Evolutionary conservation across 2,329 filamentous ascomycete species (phyloP), one percentile per base, ranked within the genome.

Genomic region (Ceratocystis huliohia): DNA sequence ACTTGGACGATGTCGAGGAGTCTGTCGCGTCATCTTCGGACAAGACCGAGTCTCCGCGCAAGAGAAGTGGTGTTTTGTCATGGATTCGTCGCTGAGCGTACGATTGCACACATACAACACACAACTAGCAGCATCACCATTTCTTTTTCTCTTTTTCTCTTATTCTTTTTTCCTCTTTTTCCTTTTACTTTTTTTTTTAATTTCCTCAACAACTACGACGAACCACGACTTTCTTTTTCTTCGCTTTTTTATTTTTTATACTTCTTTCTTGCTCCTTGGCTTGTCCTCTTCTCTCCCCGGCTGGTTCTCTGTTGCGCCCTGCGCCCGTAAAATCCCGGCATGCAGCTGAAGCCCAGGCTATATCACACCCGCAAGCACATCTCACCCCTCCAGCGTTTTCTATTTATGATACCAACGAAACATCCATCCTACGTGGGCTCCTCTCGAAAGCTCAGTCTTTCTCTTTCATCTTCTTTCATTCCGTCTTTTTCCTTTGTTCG

Each of bases 1-100:
- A 83, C 48, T 75, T 87, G 2, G 82, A 84, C 20, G 77, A 77
- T 45, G 79, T 79, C 17, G 77, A 59, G 5, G 65, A 67, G 48
- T 44, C 44, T 22, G 63, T 63, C 22, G 37, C 67, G 13, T 30
- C 46, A n/a, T 44, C 30, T 5, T 28, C 46, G 7, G 30, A 64
- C 15, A 53, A 64, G 30, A 30, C 45, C 8, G 25, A 5, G 5
- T 63, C 22, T 15, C 20, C 64, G 15, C 61, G 53, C 44, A 66
- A 64, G 61, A 66, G 64, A 61, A 53, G 61, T n/a, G 15, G 2
- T 4, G 37, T 62, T n/a, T 64, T 68, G 22, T 64, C 67, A 3
- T 66, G 64, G 61, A 59, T 59, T 44, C 59, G 61, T 37, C 61
- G 64, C 57, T 65, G 61, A 63, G n/a, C 64, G 28, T 22, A 45